phyloP scores from a whole-genome alignment of 176 grass and related monocot genomes.

The Avena insularis region DNA sequence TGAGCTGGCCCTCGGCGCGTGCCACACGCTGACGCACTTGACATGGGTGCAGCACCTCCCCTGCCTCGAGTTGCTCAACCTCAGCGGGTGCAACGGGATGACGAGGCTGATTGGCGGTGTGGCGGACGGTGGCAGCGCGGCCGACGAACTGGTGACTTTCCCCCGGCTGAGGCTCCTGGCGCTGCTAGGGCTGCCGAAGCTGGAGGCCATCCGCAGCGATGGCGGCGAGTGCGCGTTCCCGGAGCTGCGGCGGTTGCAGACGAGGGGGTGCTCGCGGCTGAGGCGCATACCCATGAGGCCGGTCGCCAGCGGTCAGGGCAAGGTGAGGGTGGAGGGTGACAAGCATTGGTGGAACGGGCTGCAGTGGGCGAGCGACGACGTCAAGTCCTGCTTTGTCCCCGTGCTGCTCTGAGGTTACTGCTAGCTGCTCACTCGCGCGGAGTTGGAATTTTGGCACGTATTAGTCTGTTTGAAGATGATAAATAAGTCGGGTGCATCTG shows the following conservation, averaged over 20 bases:
- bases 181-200: constrained; percentile 50
- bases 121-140: constrained; percentile 36
- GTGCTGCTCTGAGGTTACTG: constrained; percentile 41
- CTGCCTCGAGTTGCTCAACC: constrained; percentile 54
- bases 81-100: constrained; percentile 63
- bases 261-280: constrained; percentile 55
- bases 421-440: not conserved
- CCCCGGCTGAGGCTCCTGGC: constrained; percentile 53
- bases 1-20: constrained; percentile 57
- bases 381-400: constrained; percentile 49
- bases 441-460: constrained; percentile 25
- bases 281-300: constrained; percentile 47
- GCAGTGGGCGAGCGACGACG: constrained; percentile 55
- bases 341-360: constrained; percentile 60
- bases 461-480: not conserved
- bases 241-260: constrained; percentile 56
- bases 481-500: not conserved
- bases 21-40: constrained; percentile 52
- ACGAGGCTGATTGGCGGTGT: constrained; percentile 40
- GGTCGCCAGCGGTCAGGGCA: constrained; percentile 43
- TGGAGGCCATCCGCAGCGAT: constrained; percentile 45
- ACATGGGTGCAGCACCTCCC: constrained; percentile 66
- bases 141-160: constrained; percentile 51
- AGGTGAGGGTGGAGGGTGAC: constrained; percentile 59
- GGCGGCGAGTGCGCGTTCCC: constrained; percentile 52